Conservation (phyloP, 257 asterid species). For the Echium plantagineum region DNA sequence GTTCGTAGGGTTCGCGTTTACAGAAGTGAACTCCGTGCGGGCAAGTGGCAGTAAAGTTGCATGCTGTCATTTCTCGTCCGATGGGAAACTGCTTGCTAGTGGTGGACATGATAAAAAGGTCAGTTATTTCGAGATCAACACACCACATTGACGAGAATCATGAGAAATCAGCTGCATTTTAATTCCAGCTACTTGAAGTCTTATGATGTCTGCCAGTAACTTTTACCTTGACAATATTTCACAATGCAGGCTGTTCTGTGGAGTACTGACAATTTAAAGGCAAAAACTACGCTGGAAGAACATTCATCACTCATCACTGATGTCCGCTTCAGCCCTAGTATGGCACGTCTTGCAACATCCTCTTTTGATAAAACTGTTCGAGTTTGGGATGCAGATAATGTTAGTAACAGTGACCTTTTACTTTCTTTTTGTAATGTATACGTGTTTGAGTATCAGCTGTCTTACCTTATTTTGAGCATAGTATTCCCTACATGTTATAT, state of each 20-base stretch:
- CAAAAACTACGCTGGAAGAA: constrained; percentile 80
- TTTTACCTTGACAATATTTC: not conserved
- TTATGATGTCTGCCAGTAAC: constrained; percentile 4
- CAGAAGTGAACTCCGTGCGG: constrained; percentile 57
- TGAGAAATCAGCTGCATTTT: not conserved
- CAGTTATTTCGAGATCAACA: not conserved
- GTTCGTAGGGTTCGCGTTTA: constrained; percentile 63
- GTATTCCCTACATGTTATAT: not conserved
- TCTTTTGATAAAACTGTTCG: constrained; percentile 93
- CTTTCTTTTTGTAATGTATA: not conserved
- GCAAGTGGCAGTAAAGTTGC: constrained; percentile 75
- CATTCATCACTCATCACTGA: constrained; percentile 73
- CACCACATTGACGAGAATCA: not conserved
- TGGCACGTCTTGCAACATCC: constrained; percentile 94
- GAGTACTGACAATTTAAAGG: constrained; percentile 66
- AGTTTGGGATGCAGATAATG: constrained; percentile 95
- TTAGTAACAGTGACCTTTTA: constrained; percentile 21
- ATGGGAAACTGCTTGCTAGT: constrained; percentile 89
- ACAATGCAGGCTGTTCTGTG: constrained; percentile 77
- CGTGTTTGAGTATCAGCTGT: not conserved
- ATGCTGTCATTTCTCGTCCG: constrained; percentile 95
- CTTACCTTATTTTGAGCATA: not conserved
- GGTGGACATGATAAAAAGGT: constrained; percentile 99
- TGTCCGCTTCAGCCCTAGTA: constrained; percentile 96
- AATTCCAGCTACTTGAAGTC: not conserved